Evolutionary conservation across 129 eudicot species (phyloP), one percentile per base, ranked within the genome.

Genomic region (Flaveria ramosissima): DNA sequence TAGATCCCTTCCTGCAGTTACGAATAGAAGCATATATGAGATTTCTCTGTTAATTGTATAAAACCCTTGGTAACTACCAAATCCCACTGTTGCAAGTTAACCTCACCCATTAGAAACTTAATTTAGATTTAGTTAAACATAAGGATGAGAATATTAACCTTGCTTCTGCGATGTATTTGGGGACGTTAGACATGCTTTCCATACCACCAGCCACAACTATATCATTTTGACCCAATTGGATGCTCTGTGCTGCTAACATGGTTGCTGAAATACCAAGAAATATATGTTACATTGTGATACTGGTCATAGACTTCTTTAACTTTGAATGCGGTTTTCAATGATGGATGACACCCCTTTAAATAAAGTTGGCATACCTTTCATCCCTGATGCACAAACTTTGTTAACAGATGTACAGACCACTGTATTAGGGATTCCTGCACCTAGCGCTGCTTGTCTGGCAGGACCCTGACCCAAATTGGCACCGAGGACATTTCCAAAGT

Each of bases 401-500:
- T 94, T 94, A 68, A 94, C 81, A 36, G 98, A 89, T 42, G 98
- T 94, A 72, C 92, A 91, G 60, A 89, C 84, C 19, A 94, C 98
- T 23, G 92, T 73, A 83, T 91, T 83, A 32, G 96, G 97, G 64
- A 94, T 85, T 60, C 98, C 97, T 69, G 98, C 98, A 70, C 98
- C 98, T 60, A 94, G 75, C 51, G 98, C 97, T 46, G 98, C 98
- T 82, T 94, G 98, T 72, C 98, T 86, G 21, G 98, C 98, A 10
- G 98, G 98, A 74, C 97, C 98, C 83, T 94, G 98, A 46, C 98
- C 98, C 85, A 94, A 82, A 82, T 94, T 94, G 69, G 98, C 98
- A 67, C 92, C 86, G 51, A 94, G 98, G 66, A 94, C 98, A 87
- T 94, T 94, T 36, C 98, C 98, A 78, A 94, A 94, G 73, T 80